A percentile compares a stretch with the other conserved stretches of the same genome.
Conservation (phyloP, 228 moss, liverwort and hornwort genomes). For the Sphagnum fallax region DNA sequence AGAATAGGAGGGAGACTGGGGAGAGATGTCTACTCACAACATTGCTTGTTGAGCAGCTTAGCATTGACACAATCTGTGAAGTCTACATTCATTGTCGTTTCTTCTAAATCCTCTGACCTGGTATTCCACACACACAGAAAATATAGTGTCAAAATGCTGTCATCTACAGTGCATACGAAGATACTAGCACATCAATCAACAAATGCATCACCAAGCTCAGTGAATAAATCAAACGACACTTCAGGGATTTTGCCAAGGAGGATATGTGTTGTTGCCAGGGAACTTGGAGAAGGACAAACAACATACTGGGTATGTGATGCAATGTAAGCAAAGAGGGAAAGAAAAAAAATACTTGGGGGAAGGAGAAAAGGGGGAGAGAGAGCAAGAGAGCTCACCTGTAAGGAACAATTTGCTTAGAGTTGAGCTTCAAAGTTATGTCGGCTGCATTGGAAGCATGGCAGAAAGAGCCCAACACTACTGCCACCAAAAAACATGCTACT, state of each 20-base stretch:
- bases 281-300: not conserved
- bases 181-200: not conserved
- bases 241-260: too few species aligned
- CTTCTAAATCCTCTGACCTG: not conserved
- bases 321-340: not conserved
- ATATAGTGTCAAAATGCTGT: not conserved
- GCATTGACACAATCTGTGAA: not conserved
- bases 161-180: not conserved
- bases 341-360: not conserved
- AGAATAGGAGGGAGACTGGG: not conserved
- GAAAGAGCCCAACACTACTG: constrained; percentile 67
- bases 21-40: not conserved
- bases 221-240: too few species aligned
- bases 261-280: not conserved
- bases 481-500: constrained; percentile 71
- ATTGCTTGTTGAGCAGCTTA: not conserved
- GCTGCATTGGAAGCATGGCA: constrained; percentile 77
- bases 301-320: not conserved
- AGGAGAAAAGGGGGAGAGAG: not conserved
- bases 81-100: not conserved
- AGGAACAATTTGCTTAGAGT: constrained; percentile 17
- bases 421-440: constrained; percentile 55
- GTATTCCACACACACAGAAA: not conserved
- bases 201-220: too few species aligned
- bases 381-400: constrained; percentile 20